Conservation (phyloP, 495 filamentous ascomycete species). For the Parmelia sp. region DNA sequence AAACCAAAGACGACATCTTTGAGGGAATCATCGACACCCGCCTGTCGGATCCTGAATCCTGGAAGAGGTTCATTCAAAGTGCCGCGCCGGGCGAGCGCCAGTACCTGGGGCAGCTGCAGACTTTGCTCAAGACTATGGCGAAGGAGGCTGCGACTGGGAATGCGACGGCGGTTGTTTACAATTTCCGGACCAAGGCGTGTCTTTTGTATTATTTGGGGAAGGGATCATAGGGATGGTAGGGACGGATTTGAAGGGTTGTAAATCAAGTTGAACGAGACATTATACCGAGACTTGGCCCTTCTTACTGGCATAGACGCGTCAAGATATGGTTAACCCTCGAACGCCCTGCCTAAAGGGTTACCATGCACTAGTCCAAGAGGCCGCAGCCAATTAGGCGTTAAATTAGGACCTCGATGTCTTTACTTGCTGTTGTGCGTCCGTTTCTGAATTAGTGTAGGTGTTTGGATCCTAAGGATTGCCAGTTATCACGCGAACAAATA, state of each 20-base stretch:
- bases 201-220: slow-evolving; percentile 65
- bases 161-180: slow-evolving; percentile 72
- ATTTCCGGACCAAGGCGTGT: slow-evolving; percentile 68
- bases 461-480: too few relatives aligned
- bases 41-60: slow-evolving; percentile 76
- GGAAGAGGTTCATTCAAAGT: slow-evolving; percentile 74
- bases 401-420: too few relatives aligned
- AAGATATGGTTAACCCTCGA: too few relatives aligned
- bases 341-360: too few relatives aligned
- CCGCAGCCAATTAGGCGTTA: too few relatives aligned
- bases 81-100: slow-evolving; percentile 71
- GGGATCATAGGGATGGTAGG: background rate
- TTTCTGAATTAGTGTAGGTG: too few relatives aligned
- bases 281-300: too few relatives aligned
- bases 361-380: too few relatives aligned
- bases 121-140: slow-evolving; percentile 59
- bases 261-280: too few relatives aligned
- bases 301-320: too few relatives aligned
- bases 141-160: slow-evolving; percentile 46
- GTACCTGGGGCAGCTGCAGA: slow-evolving; percentile 82
- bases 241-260: background rate
- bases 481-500: too few relatives aligned
- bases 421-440: too few relatives aligned
- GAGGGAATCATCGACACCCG: slow-evolving; percentile 68
- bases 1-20: slow-evolving; percentile 80